Evolutionary conservation across 2,329 filamentous ascomycete species (phyloP).

Genomic region (Leptosphaerulina australis): DNA sequence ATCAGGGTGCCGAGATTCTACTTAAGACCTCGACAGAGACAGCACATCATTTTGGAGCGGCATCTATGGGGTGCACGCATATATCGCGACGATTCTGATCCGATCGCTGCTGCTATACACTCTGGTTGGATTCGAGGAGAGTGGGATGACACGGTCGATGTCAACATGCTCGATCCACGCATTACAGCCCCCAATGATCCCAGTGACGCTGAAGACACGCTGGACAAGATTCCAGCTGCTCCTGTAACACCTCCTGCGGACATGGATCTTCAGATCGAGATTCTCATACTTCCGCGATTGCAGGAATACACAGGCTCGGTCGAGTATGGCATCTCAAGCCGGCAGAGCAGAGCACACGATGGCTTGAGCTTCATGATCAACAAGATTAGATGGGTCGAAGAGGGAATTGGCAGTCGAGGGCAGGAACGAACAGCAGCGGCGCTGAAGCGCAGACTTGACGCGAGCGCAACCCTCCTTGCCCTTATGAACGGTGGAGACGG

Average conservation of each 20-base stretch:
- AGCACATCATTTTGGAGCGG: slow-evolving; percentile 80
- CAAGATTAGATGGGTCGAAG: slow-evolving; percentile 83
- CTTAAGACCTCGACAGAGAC: slow-evolving; percentile 70
- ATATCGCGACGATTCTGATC: slow-evolving; percentile 95
- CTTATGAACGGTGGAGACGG: slow-evolving; percentile 40
- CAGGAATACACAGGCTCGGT: slow-evolving; percentile 76
- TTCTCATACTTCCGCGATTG: slow-evolving; percentile 81
- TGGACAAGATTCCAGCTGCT: slow-evolving; percentile 50
- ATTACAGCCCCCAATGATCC: slow-evolving; percentile 54
- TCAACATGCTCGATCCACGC: slow-evolving; percentile 65
- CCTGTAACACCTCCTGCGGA: slow-evolving; percentile 69
- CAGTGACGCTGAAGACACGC: slow-evolving; percentile 52
- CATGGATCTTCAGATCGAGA: slow-evolving; percentile 83
- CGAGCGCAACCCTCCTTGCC: slow-evolving; percentile 43
- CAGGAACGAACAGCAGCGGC: slow-evolving; percentile 48
- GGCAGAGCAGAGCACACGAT: slow-evolving; percentile 82
- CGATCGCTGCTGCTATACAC: slow-evolving; percentile 91
- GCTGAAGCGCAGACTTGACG: slow-evolving; percentile 46
- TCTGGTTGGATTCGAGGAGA: slow-evolving; percentile 90
- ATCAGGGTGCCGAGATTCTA: slow-evolving; percentile 84
- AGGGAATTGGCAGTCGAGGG: slow-evolving; percentile 58
- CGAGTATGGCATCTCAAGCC: slow-evolving; percentile 80
- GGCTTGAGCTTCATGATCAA: slow-evolving; percentile 88
- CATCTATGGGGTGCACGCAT: slow-evolving; percentile 93
- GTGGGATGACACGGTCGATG: slow-evolving; percentile 79